Conservation (phyloP, 1,284 basidiomycete genomes). For the Waitea zeae region DNA sequence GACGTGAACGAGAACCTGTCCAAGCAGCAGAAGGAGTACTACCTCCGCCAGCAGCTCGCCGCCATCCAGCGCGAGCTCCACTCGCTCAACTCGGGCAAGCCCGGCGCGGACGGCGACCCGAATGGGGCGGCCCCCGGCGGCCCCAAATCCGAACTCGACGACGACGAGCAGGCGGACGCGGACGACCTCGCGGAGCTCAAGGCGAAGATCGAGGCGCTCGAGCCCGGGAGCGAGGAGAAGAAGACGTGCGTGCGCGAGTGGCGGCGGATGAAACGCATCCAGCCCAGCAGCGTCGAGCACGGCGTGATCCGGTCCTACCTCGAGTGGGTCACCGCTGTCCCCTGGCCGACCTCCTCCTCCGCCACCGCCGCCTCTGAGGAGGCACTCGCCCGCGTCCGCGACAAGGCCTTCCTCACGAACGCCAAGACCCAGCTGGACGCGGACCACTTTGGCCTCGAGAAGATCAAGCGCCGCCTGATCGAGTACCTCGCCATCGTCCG, state of each 20-base stretch:
- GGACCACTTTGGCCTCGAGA: conserved; percentile 81
- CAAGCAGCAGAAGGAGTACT: conserved; percentile 71
- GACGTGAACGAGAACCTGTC: conserved; percentile 66
- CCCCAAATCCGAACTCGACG: conserved; percentile 38
- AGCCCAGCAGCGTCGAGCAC: conserved; percentile 60
- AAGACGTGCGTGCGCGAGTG: conserved; percentile 76
- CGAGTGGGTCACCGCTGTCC: conserved; percentile 72
- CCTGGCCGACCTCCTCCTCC: conserved; percentile 32
- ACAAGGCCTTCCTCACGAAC: conserved; percentile 38
- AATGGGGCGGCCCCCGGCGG: conserved; percentile 5
- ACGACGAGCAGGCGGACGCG: conserved; percentile 60
- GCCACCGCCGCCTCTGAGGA: conserved; percentile 11
- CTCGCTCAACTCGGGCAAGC: conserved; percentile 19
- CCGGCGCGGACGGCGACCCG: neutral
- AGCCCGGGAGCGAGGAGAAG: conserved; percentile 55
- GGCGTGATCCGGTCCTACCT: conserved; percentile 67
- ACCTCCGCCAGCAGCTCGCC: conserved; percentile 73
- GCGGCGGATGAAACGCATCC: conserved; percentile 56
- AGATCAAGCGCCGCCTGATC: conserved; percentile 79
- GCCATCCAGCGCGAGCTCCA: conserved; percentile 81
- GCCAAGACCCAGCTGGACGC: conserved; percentile 66
- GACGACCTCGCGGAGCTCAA: conserved; percentile 67
- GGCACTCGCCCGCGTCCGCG: conserved; percentile 20
- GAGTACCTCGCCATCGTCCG: conserved; percentile 84
- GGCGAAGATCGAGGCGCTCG: conserved; percentile 66